Conservation (phyloP, 768 basidiomycete genomes). For the Naganishia vaughanmartiniae region DNA sequence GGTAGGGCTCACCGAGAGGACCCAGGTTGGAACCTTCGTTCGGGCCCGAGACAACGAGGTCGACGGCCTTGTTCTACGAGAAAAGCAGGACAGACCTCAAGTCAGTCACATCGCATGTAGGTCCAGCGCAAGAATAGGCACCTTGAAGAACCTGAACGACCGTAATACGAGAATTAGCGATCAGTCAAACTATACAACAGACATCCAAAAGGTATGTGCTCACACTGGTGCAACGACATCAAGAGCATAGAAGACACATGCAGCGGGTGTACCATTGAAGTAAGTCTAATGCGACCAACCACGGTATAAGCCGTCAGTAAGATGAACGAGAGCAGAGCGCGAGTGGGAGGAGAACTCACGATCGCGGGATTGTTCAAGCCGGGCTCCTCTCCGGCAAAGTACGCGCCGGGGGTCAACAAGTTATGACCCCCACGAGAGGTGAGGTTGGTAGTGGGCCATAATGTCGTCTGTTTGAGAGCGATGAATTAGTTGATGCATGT, state of each 20-base stretch:
- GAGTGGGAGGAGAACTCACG: constrained; percentile 18
- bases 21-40: constrained; percentile 28
- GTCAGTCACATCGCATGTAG: background rate
- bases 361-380: constrained; percentile 18
- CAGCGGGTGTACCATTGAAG: constrained; percentile 30
- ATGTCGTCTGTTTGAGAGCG: constrained; percentile 9
- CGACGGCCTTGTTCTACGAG: constrained; percentile 18
- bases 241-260: constrained; percentile 30
- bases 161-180: background rate
- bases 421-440: constrained; percentile 3
- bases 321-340: background rate
- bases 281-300: constrained; percentile 14
- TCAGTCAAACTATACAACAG: background rate
- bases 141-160: constrained; percentile 22
- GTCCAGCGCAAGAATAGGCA: background rate
- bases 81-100: background rate
- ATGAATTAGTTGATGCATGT: too few species aligned
- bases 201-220: background rate
- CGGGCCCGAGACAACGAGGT: constrained; percentile 22
- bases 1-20: constrained; percentile 13
- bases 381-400: constrained; percentile 17
- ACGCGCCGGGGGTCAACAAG: constrained; percentile 12
- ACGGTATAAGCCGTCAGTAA: background rate
- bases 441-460: constrained; percentile 28
- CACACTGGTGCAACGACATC: constrained; percentile 29